Evolutionary conservation across 345 rosid genomes (phyloP), one percentile per base, ranked within the genome.

Genomic region (Sisymbrium altissimum): DNA sequence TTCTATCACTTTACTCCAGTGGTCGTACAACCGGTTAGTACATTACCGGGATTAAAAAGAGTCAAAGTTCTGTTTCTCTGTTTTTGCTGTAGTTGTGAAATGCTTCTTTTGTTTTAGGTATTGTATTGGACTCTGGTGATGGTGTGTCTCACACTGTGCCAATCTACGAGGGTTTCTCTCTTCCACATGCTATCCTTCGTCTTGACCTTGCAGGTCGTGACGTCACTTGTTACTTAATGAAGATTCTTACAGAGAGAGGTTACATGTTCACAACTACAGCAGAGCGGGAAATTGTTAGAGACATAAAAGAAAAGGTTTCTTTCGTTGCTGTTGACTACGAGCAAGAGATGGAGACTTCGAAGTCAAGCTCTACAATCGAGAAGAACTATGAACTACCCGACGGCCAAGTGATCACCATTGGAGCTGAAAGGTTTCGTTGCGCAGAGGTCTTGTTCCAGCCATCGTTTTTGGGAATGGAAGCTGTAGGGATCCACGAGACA

Each of bases 361-460:
- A 87, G 73, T 76, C 89, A 59, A 83, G 89, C 83, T 87, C 91
- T 4, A 11, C 92, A 1, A 89, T 91, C 6, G 88, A 91, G 81
- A 88, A 87, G 85, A 87, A 86, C 89, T 88, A 87, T 35, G 95
- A 88, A 43, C 78, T 90, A 68, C 97, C 94, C 0, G 92, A 90
- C 40, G 93, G 93, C 29, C 93, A 88, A 83, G 89, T 90, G 12
- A 91, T 91, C 76, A 91, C 97, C 50, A 91, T 91, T 9, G 93
- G 97, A 30, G 86, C 91, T 7, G 95, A 89, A 78, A 84, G 97
- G 14, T 91, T 87, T 84, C 72, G 95, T 12, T 91, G 97, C 70
- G 93, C 93, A 1, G 95, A 91, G 79, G 95, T 86, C 65, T 86
- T 91, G 41, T 89, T 79, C 93, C 95, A 91, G 67, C 95, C 97